A percentile compares a stretch with the other conserved stretches of the same genome.
Conservation (phyloP, 2,329 filamentous ascomycete genomes). For the Talaromyces sp. region DNA sequence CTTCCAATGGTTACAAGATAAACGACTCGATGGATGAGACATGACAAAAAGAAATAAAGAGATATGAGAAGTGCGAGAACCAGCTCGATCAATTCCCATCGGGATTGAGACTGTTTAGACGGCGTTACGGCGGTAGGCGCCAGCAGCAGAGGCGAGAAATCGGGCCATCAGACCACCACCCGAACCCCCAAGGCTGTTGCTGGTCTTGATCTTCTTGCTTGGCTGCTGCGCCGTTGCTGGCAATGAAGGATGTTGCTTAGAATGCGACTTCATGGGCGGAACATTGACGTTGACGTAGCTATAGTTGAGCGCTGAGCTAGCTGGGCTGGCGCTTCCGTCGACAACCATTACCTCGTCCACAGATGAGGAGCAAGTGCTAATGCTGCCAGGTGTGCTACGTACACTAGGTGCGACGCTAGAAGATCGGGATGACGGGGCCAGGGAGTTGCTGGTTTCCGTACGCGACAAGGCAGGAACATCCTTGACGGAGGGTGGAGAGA, state of each 20-base stretch:
- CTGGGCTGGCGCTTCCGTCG: constrained; percentile 34
- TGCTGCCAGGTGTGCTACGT: constrained; percentile 42
- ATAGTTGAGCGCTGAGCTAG: constrained; percentile 29
- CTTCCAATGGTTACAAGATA: constrained; percentile 6
- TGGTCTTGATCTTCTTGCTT: constrained; percentile 41
- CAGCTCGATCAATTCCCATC: constrained; percentile 15
- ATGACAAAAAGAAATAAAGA: neutral
- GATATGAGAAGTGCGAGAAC: constrained; percentile 11
- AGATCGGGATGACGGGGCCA: constrained; percentile 39
- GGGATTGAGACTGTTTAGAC: neutral
- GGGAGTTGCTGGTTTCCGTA: constrained; percentile 39
- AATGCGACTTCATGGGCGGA: constrained; percentile 26
- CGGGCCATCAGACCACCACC: constrained; percentile 41
- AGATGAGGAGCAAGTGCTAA: constrained; percentile 37
- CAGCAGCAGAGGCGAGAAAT: constrained; percentile 42
- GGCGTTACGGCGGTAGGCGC: constrained; percentile 38
- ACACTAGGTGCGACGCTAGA: constrained; percentile 44
- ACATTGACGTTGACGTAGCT: constrained; percentile 33
- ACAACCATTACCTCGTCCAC: constrained; percentile 35
- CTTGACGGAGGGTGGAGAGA: constrained; percentile 43
- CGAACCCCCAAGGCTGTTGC: constrained; percentile 23
- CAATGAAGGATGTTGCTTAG: constrained; percentile 27
- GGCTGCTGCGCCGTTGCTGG: constrained; percentile 32
- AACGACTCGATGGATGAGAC: constrained; percentile 9
- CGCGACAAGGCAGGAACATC: constrained; percentile 44